Evolutionary conservation across 495 filamentous ascomycete species (phyloP).

Genomic region (Lophiostoma macrostomum): DNA sequence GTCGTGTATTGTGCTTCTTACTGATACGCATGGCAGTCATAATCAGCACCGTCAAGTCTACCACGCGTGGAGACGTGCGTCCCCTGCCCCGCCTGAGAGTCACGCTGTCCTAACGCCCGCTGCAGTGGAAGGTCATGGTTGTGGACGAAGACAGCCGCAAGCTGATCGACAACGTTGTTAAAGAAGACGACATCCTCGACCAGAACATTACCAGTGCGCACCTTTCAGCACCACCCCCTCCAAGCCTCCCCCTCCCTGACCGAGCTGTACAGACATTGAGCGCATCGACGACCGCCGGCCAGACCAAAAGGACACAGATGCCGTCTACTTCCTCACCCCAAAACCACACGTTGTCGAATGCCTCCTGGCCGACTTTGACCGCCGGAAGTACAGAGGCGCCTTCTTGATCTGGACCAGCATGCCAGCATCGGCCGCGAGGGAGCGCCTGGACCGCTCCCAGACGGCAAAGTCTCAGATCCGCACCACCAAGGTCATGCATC

Average conservation of each 20-base stretch:
- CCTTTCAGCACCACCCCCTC: background rate
- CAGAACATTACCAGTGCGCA: constrained; percentile 84
- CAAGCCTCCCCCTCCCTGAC: background rate
- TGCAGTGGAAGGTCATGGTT: constrained; percentile 93
- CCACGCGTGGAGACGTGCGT: constrained; percentile 58
- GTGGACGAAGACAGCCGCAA: constrained; percentile 75
- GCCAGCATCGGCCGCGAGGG: constrained; percentile 53
- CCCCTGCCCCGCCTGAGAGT: constrained; percentile 7
- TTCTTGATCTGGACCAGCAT: constrained; percentile 81
- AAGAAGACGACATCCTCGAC: constrained; percentile 93
- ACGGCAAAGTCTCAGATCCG: constrained; percentile 70
- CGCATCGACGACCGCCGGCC: constrained; percentile 80
- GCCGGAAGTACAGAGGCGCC: constrained; percentile 67
- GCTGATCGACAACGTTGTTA: constrained; percentile 81
- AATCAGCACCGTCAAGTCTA: constrained; percentile 56
- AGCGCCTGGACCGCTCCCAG: constrained; percentile 55
- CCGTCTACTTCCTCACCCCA: constrained; percentile 85
- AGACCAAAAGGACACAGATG: constrained; percentile 83
- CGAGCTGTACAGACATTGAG: constrained; percentile 69
- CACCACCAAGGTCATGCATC: constrained; percentile 67
- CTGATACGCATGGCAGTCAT: constrained; percentile 49
- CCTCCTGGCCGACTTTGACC: constrained; percentile 85
- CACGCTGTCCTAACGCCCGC: constrained; percentile 32
- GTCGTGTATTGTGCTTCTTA: background rate
- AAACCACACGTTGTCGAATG: constrained; percentile 86